A percentile compares a stretch with the other conserved stretches of the same genome.
These are phyloP conservation scores for Cyamopsis tetragonoloba DNA, from an alignment of 306 rosid genomes.

Conservation along the genomic window DNA sequence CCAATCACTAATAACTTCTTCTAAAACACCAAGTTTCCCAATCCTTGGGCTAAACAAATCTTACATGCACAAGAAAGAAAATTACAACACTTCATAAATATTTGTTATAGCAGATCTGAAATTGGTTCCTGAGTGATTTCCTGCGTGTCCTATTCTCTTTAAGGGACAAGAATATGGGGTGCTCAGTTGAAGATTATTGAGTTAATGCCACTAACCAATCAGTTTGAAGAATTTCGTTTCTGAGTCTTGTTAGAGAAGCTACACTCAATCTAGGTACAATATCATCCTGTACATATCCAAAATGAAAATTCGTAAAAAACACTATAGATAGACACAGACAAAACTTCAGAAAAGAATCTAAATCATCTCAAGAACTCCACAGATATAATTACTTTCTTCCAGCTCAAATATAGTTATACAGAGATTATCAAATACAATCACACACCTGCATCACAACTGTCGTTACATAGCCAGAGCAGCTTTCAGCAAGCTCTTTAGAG, in stretches of 20 bases:
- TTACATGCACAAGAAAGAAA: neutral
- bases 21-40: slow-evolving; percentile 8
- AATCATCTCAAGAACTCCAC: slow-evolving; percentile 17
- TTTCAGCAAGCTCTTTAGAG: slow-evolving; percentile 81
- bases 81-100: neutral
- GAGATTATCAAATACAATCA: slow-evolving; percentile 11
- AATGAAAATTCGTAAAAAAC: slow-evolving; percentile 21
- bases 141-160: slow-evolving; percentile 2
- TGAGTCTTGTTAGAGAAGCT: slow-evolving; percentile 78
- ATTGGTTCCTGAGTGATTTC: neutral
- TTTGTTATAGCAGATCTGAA: neutral
- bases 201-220: slow-evolving; percentile 71
- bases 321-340: slow-evolving; percentile 14
- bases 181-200: slow-evolving; percentile 18
- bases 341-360: slow-evolving; percentile 12
- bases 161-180: slow-evolving; percentile 6
- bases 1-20: neutral
- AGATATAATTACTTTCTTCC: slow-evolving; percentile 8
- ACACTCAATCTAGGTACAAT: slow-evolving; percentile 73
- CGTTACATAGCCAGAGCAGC: slow-evolving; percentile 73
- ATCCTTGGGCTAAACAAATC: neutral
- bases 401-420: slow-evolving; percentile 11
- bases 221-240: slow-evolving; percentile 91
- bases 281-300: slow-evolving; percentile 65
- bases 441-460: slow-evolving; percentile 94